phyloP scores from a whole-genome alignment of 2,329 filamentous ascomycete species.

The Trichoderma cornu-damae region DNA sequence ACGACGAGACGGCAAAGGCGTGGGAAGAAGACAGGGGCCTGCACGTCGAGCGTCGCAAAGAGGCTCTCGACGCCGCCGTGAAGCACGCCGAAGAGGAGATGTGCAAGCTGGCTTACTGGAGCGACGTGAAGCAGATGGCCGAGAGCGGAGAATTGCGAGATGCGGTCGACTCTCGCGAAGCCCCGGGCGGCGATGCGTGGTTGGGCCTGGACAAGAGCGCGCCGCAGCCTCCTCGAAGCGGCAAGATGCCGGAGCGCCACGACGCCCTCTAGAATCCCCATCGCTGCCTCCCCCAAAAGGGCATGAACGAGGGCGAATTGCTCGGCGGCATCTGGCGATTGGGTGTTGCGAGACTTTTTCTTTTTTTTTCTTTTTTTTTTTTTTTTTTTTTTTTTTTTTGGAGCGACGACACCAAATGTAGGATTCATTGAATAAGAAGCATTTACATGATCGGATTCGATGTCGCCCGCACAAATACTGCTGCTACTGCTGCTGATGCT shows the following conservation, averaged over 20 bases:
- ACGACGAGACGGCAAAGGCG: constrained; percentile 38
- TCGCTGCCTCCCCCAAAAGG: neutral
- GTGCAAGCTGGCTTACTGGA: constrained; percentile 79
- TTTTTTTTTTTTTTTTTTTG: too few relatives aligned
- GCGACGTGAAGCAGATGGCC: constrained; percentile 69
- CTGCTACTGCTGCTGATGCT: too few relatives aligned
- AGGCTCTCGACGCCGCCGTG: constrained; percentile 68
- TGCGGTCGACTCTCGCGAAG: constrained; percentile 35
- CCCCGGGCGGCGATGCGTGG: constrained; percentile 40
- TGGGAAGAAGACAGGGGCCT: constrained; percentile 37
- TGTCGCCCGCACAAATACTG: too few relatives aligned
- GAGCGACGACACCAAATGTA: too few relatives aligned
- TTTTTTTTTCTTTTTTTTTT: too few relatives aligned
- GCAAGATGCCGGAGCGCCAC: constrained; percentile 22
- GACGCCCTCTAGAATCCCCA: neutral
- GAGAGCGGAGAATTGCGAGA: constrained; percentile 44
- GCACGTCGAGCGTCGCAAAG: constrained; percentile 43
- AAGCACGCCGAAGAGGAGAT: constrained; percentile 76
- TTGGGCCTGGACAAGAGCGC: constrained; percentile 52
- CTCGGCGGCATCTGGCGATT: constrained; percentile 9
- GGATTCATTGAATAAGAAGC: too few relatives aligned
- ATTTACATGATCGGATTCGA: too few relatives aligned
- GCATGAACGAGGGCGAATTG: neutral
- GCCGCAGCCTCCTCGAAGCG: constrained; percentile 35
- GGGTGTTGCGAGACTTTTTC: too few relatives aligned